These are phyloP conservation scores for Viridothelium virens DNA, from an alignment of 495 filamentous ascomycete genomes.

Conservation along the genomic window DNA sequence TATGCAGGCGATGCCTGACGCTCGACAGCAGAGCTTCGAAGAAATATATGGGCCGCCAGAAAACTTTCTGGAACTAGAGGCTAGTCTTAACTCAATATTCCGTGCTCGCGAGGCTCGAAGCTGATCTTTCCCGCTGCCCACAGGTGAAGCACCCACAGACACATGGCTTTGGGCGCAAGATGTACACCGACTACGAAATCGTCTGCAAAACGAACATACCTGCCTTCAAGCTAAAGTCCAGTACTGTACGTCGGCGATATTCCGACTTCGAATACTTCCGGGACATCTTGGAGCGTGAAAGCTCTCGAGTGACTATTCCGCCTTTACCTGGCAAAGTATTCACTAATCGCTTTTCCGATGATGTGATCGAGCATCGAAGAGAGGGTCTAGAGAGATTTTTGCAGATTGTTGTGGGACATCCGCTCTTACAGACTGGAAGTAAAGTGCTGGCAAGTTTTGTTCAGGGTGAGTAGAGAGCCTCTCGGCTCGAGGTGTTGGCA, in stretches of 20 bases:
- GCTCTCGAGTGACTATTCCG: slow-evolving; percentile 87
- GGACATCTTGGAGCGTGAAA: slow-evolving; percentile 93
- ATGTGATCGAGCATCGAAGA: slow-evolving; percentile 92
- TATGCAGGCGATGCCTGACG: slow-evolving; percentile 34
- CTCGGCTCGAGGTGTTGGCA: no score
- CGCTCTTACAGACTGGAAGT: slow-evolving; percentile 91
- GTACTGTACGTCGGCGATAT: slow-evolving; percentile 83
- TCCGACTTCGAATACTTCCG: slow-evolving; percentile 98
- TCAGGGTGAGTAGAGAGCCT: slow-evolving; percentile 59
- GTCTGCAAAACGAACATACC: slow-evolving; percentile 96
- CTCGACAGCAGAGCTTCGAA: slow-evolving; percentile 86
- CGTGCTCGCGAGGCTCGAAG: neutral
- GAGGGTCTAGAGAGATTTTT: slow-evolving; percentile 91
- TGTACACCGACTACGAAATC: slow-evolving; percentile 99
- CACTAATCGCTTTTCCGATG: slow-evolving; percentile 95
- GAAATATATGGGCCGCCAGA: slow-evolving; percentile 98
- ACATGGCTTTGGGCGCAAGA: slow-evolving; percentile 84
- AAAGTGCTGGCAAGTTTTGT: slow-evolving; percentile 94
- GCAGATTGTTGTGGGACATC: slow-evolving; percentile 96
- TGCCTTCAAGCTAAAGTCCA: slow-evolving; percentile 88
- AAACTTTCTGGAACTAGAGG: slow-evolving; percentile 98
- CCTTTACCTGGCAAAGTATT: slow-evolving; percentile 96
- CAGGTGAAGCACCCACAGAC: slow-evolving; percentile 94
- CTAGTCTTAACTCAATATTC: slow-evolving; percentile 34
- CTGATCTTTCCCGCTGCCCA: neutral